Base-by-base conservation (phyloP, 2,329 filamentous ascomycete species). In the Verticillium nonalfalfae region DNA sequence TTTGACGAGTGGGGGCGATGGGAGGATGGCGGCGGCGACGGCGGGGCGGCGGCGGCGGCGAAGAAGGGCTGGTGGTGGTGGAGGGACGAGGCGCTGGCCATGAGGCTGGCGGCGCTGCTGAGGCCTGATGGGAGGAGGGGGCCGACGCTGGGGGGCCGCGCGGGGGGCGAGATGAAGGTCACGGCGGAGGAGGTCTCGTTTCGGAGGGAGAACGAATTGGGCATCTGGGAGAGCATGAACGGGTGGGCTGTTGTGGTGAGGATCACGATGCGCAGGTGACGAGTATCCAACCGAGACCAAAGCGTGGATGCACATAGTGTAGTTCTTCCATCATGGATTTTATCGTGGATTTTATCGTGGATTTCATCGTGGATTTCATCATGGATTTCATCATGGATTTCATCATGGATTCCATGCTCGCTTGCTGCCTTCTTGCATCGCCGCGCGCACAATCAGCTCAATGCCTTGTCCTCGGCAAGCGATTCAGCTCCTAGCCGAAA, bases 221-320 rank as follows among this genome's bases (percentile, higher is more conserved):
- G 81, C 0, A 69, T 85, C 1, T 81, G 78, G 75, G 81, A 85
- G 67, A 81, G 78, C 36, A 71, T 72, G 63, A 76, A 74, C 1
- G 82, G 82, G 2, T 84, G 77, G 74, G 81, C 76, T 0, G 71
- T 85, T 35, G 77, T 83, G 14, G 73, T 82, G 1, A 72, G 69
- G 1, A 71, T 84, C 2, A 60, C 66, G n/a, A 61, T 73, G 31
- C 39, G 57, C 13, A 40, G 39, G 38, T 33, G 26, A 33, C n/a
- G n/a, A 15, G 15, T 10, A 31, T 45, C 39, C 21, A 10, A 50
- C 21, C 7, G 40, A 21, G 1, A 52, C 45, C 11, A n/a, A 15
- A 15, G 39, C 13, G 2, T 40, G 1, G 45, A 52, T 21, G 7
- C 21, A 11, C 9, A 7, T 52, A 9, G 31, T 7, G 55, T 35